These are phyloP conservation scores for Nitzschia sp. DNA, from an alignment of 108 stramenopile genomes.

Conservation along the genomic window DNA sequence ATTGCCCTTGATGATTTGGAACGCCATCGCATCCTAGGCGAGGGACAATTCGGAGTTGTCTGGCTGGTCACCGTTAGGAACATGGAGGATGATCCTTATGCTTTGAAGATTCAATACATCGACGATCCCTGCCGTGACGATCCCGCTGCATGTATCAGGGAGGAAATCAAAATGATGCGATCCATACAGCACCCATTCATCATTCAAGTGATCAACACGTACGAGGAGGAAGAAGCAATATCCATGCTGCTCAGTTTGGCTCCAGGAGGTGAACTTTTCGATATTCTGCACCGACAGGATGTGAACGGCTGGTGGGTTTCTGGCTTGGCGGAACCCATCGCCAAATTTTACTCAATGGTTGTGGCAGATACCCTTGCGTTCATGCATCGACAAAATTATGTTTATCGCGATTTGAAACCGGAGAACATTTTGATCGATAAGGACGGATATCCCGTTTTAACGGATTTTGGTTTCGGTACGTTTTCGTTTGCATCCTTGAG, in stretches of 20 bases:
- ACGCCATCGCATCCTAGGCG: slow-evolving; percentile 70
- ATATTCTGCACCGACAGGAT: slow-evolving; percentile 53
- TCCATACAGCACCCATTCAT: slow-evolving; percentile 92
- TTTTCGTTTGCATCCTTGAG: slow-evolving; percentile 56
- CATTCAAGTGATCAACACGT: slow-evolving; percentile 83
- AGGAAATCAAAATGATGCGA: slow-evolving; percentile 86
- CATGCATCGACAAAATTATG: slow-evolving; percentile 77
- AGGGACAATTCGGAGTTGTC: slow-evolving; percentile 83
- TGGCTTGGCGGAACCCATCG: slow-evolving; percentile 35
- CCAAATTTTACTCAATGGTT: slow-evolving; percentile 67
- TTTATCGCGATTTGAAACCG: slow-evolving; percentile 88
- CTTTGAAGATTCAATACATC: slow-evolving; percentile 89
- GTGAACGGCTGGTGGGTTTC: slow-evolving; percentile 40
- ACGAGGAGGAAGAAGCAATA: slow-evolving; percentile 63
- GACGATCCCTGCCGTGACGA: slow-evolving; percentile 83
- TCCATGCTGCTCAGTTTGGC: slow-evolving; percentile 65
- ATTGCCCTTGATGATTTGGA: slow-evolving; percentile 58
- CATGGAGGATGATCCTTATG: slow-evolving; percentile 45
- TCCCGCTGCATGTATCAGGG: slow-evolving; percentile 77
- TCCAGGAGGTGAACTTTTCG: slow-evolving; percentile 83
- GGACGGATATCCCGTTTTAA: slow-evolving; percentile 90
- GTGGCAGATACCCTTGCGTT: slow-evolving; percentile 74
- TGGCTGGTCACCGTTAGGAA: slow-evolving; percentile 42
- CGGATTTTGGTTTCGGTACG: slow-evolving; percentile 80
- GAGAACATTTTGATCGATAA: slow-evolving; percentile 91